Evolutionary conservation across 1,284 basidiomycete genomes (phyloP).

Genomic region (Pascua sp.): DNA sequence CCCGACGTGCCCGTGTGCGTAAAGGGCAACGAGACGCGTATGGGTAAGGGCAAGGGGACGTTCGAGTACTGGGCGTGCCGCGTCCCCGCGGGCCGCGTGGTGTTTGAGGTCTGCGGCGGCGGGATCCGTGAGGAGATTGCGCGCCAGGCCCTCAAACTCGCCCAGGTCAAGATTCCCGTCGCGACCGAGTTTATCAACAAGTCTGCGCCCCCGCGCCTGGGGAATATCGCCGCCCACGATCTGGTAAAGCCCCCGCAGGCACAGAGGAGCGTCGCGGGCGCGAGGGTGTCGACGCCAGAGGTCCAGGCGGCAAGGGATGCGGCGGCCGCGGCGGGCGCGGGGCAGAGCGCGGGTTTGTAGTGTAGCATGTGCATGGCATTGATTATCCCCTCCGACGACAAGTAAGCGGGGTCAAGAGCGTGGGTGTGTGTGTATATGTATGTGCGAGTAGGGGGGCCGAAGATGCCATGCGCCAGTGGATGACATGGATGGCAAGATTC

Average conservation of each 20-base stretch:
- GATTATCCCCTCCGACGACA: too few relatives aligned
- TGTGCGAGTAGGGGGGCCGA: too few relatives aligned
- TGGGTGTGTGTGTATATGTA: too few relatives aligned
- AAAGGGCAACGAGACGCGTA: conserved; percentile 98
- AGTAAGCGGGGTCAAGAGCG: too few relatives aligned
- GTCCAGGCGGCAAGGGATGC: neutral
- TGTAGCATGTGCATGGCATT: too few relatives aligned
- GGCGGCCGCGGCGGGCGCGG: too few relatives aligned
- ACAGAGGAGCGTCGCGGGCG: conserved; percentile 6
- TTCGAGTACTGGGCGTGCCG: conserved; percentile 98
- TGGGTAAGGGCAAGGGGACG: conserved; percentile 98
- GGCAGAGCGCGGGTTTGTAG: too few relatives aligned
- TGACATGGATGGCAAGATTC: too few relatives aligned
- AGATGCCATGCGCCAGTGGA: too few relatives aligned
- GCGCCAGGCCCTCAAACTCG: conserved; percentile 83
- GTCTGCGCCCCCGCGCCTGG: conserved; percentile 71
- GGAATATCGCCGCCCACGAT: conserved; percentile 47
- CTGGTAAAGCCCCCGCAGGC: conserved; percentile 31
- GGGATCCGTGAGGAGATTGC: conserved; percentile 91
- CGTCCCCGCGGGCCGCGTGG: conserved; percentile 83
- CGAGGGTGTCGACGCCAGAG: neutral
- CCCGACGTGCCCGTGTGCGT: conserved; percentile 96
- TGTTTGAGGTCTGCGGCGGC: conserved; percentile 90
- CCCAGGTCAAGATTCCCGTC: conserved; percentile 84
- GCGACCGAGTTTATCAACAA: conserved; percentile 82